Percentiles rank a stretch among this genome's conserved stretches.
These are phyloP conservation scores for Thielaviopsis populi DNA, from an alignment of 2,329 filamentous ascomycete genomes.

Conservation along the genomic window DNA sequence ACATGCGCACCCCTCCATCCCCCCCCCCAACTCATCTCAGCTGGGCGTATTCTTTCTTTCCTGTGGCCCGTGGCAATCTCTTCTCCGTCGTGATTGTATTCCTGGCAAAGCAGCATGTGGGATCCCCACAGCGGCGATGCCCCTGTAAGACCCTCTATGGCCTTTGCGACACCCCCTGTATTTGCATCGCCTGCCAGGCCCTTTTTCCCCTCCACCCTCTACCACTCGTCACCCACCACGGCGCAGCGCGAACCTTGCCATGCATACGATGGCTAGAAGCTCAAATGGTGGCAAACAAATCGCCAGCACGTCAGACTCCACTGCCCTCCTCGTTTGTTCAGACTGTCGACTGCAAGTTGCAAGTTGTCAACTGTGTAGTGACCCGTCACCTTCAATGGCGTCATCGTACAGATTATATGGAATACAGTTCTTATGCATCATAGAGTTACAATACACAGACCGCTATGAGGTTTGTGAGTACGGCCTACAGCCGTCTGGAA, in stretches of 20 bases:
- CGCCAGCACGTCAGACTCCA: neutral
- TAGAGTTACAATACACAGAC: neutral
- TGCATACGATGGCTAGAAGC: neutral
- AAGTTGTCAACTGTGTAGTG: neutral
- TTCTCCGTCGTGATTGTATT: too few relatives aligned
- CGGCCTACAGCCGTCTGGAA: neutral
- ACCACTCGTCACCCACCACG: neutral
- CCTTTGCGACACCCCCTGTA: constrained; percentile 4
- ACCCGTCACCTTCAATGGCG: neutral
- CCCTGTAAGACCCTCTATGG: neutral
- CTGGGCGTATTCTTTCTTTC: neutral
- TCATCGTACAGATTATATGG: neutral
- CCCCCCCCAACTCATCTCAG: neutral
- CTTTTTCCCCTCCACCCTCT: neutral
- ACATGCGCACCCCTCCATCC: too few relatives aligned
- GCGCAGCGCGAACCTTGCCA: neutral
- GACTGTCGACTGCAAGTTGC: too few relatives aligned
- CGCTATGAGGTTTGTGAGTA: neutral
- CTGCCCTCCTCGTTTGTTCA: neutral
- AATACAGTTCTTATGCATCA: neutral
- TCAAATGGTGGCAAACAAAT: neutral
- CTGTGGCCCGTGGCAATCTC: neutral
- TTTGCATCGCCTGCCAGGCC: neutral
- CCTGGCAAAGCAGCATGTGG: neutral
- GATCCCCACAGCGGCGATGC: neutral